Evolutionary conservation across 2,329 filamentous ascomycete genomes (phyloP), one percentile per base, ranked within the genome.

Genomic region (Dactylonectria estremocensis): DNA sequence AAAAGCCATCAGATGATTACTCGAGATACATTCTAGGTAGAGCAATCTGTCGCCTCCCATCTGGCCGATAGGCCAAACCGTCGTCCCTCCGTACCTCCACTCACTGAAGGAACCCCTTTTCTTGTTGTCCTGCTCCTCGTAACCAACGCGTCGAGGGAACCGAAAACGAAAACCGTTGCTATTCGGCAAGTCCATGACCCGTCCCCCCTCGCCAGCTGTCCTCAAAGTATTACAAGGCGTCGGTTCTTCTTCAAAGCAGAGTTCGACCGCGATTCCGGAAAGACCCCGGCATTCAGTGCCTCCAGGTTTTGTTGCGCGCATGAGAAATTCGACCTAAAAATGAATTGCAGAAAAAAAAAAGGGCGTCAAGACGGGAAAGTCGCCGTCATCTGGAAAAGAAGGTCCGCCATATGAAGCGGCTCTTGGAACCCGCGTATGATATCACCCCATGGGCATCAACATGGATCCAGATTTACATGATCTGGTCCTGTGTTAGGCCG

Each of bases 401-500:
- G 62, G 33, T 55, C 65, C 50, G 62, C 69, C 61, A 52, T 18
- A 52, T 24, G 49, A 16, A 55, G 45, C 18, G 55, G 31, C 64
- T 50, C 33, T 61, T 59, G 56, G 63, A 62, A 49, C 61, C 43
- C 52, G 57, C 54, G 46, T 48, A 48, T 61, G 45, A 46, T 49
- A 45, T 61, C 52, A 56, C 55, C 65, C 65, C 65, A 50, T 72
- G 22, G 56, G 45, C 59, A 68, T 68, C n/a, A 66, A 52, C 67
- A 58, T 53, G 43, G 28, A 28, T 45, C 35, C 64, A 43, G 57
- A 56, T 67, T 78, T 84, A 98, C 95, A 98, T 97, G 83, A 98
- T 98, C 86, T 98, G 95, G 79, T 98, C 95, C 83, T 98, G 96
- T n/a, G 95, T 97, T 79, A 97, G 83, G 68, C 92, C 92, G 57